These are phyloP conservation scores for Pseudogymnoascus sp. DNA, from an alignment of 2,329 filamentous ascomycete genomes.

Conservation along the genomic window DNA sequence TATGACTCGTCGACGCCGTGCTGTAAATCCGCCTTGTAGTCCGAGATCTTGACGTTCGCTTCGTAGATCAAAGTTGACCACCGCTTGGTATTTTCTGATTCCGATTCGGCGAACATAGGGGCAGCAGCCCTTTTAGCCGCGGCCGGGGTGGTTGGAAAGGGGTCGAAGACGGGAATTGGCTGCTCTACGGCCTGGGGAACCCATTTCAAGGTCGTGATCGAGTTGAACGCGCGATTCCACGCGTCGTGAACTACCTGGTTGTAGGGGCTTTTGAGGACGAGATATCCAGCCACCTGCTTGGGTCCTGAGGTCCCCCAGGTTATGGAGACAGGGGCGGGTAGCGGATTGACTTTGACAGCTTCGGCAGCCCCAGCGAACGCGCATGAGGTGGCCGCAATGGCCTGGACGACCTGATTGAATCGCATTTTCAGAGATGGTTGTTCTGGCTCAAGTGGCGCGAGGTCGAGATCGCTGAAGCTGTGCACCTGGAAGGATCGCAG, in stretches of 20 bases:
- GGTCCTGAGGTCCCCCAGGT: conserved; percentile 44
- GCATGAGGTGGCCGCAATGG: conserved; percentile 8
- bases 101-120: not conserved
- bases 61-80: conserved; percentile 28
- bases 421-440: conserved; percentile 14
- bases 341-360: conserved; percentile 43
- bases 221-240: conserved; percentile 40
- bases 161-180: conserved; percentile 39
- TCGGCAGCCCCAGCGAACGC: conserved; percentile 30
- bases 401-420: conserved; percentile 11
- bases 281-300: conserved; percentile 31
- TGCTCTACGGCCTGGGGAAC: conserved; percentile 43
- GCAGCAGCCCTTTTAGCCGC: conserved; percentile 15
- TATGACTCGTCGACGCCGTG: conserved; percentile 67
- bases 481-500: not conserved
- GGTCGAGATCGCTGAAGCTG: not conserved
- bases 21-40: conserved; percentile 39
- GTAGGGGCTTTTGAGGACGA: conserved; percentile 32
- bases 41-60: conserved; percentile 37
- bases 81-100: conserved; percentile 21
- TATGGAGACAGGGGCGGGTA: conserved; percentile 44
- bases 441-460: not conserved
- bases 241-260: conserved; percentile 34
- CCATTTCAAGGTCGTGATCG: conserved; percentile 44
- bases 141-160: conserved; percentile 37